These are phyloP conservation scores for Irpex sp. DNA, from an alignment of 1,284 basidiomycete species.

Conservation along the genomic window DNA sequence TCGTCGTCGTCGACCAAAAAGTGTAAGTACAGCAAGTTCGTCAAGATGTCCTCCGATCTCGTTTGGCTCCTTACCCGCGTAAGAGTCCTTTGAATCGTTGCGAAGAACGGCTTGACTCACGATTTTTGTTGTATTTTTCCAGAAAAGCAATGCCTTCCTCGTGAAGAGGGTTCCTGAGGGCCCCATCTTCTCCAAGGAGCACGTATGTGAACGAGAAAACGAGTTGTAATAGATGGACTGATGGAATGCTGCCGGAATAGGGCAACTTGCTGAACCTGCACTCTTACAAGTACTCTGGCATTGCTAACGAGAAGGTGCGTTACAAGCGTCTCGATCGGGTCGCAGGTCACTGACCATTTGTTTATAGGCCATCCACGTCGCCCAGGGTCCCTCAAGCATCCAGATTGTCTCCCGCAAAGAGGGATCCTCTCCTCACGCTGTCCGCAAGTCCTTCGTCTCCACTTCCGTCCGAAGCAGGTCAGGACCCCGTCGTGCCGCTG, in stretches of 20 bases:
- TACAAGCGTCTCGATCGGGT: not conserved
- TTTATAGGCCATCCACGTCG: conserved; percentile 63
- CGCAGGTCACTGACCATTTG: not conserved
- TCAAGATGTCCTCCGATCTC: conserved; percentile 78
- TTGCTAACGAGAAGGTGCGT: conserved; percentile 78
- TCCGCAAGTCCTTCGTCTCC: conserved; percentile 45
- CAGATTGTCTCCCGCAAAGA: conserved; percentile 70
- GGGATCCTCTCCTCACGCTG: conserved; percentile 54
- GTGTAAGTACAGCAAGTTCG: conserved; percentile 17
- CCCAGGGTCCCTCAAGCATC: conserved; percentile 50
- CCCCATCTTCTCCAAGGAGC: conserved; percentile 79
- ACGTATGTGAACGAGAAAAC: conserved; percentile 48
- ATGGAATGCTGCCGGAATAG: conserved; percentile 33
- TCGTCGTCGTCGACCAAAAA: conserved; percentile 17
- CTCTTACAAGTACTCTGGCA: conserved; percentile 87
- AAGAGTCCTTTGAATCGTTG: conserved; percentile 29
- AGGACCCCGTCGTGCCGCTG: conserved; percentile 71
- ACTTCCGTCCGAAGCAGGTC: conserved; percentile 67
- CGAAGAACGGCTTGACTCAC: conserved; percentile 4
- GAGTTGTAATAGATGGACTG: not conserved
- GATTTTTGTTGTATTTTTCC: conserved; percentile 10
- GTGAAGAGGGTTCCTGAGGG: conserved; percentile 74
- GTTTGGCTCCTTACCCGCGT: conserved; percentile 90
- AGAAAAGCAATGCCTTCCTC: conserved; percentile 84
- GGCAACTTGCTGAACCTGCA: conserved; percentile 86